These are phyloP conservation scores for Ogataea neopini DNA, from an alignment of 805 yeast species.

Conservation along the genomic window DNA sequence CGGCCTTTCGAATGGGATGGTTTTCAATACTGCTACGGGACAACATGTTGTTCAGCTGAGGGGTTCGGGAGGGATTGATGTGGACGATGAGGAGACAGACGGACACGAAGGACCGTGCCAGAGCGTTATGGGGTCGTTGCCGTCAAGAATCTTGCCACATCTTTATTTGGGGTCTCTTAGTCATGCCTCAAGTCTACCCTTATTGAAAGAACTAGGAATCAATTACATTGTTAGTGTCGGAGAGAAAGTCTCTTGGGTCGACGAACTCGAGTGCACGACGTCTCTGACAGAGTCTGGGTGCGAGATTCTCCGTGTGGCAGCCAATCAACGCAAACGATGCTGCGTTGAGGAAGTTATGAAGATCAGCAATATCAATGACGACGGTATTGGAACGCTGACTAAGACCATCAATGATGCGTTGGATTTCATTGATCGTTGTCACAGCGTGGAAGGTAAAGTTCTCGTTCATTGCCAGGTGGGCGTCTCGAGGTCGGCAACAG, in stretches of 20 bases:
- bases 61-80: neutral
- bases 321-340: conserved; percentile 21
- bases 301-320: conserved; percentile 28
- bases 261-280: conserved; percentile 22
- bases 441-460: conserved; percentile 46
- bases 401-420: conserved; percentile 63
- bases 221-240: conserved; percentile 83
- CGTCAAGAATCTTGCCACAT: conserved; percentile 81
- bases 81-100: neutral
- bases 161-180: conserved; percentile 79
- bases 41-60: conserved; percentile 32
- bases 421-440: conserved; percentile 60
- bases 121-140: conserved; percentile 61
- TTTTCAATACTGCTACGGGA: conserved; percentile 30
- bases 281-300: conserved; percentile 30
- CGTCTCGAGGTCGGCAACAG: conserved; percentile 92
- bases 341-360: conserved; percentile 53
- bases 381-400: conserved; percentile 81
- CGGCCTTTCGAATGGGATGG: conserved; percentile 20
- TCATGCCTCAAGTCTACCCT: conserved; percentile 73
- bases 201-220: conserved; percentile 67
- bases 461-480: conserved; percentile 95
- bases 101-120: conserved; percentile 15
- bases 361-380: conserved; percentile 79
- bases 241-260: conserved; percentile 69